Evolutionary conservation across 257 asterid species (phyloP).

Genomic region (Plectranthus barbatus): DNA sequence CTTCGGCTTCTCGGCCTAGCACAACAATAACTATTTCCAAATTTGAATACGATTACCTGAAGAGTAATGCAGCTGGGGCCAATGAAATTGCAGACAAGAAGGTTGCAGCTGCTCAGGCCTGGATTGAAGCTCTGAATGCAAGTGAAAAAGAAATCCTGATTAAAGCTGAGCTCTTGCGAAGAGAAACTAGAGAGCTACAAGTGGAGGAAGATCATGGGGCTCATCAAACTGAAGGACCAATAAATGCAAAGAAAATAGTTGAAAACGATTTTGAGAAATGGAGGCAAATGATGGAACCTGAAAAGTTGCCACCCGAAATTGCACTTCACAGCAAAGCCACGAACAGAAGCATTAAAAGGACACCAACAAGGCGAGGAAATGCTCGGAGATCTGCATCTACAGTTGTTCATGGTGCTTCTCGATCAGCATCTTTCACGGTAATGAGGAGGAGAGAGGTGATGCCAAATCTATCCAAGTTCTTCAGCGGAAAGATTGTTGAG

Average conservation of each 20-base stretch:
- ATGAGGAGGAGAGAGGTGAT: slow-evolving; percentile 59
- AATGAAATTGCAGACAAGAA: slow-evolving; percentile 74
- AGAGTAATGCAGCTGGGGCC: slow-evolving; percentile 58
- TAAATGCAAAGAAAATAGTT: slow-evolving; percentile 17
- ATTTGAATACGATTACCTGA: slow-evolving; percentile 75
- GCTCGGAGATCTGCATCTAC: slow-evolving; percentile 43
- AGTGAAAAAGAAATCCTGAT: slow-evolving; percentile 61
- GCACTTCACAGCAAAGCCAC: slow-evolving; percentile 25
- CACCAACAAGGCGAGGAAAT: slow-evolving; percentile 44
- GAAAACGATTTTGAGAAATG: slow-evolving; percentile 39
- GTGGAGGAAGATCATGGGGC: slow-evolving; percentile 36
- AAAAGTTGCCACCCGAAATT: slow-evolving; percentile 14
- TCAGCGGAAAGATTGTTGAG: slow-evolving; percentile 32
- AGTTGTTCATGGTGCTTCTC: slow-evolving; percentile 24
- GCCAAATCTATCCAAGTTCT: slow-evolving; percentile 46
- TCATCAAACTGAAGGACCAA: slow-evolving; percentile 26
- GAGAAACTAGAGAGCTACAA: slow-evolving; percentile 44
- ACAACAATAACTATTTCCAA: slow-evolving; percentile 57
- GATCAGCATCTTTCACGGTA: slow-evolving; percentile 39
- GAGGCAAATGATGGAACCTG: slow-evolving; percentile 37
- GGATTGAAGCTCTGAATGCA: slow-evolving; percentile 80
- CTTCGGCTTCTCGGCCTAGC: slow-evolving; percentile 38
- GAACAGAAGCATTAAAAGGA: slow-evolving; percentile 28
- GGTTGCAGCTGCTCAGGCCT: slow-evolving; percentile 82
- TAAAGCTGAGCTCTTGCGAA: slow-evolving; percentile 39